Evolutionary conservation across 257 asterid genomes (phyloP), one percentile per base, ranked within the genome.

Genomic region (Solanum acaule): DNA sequence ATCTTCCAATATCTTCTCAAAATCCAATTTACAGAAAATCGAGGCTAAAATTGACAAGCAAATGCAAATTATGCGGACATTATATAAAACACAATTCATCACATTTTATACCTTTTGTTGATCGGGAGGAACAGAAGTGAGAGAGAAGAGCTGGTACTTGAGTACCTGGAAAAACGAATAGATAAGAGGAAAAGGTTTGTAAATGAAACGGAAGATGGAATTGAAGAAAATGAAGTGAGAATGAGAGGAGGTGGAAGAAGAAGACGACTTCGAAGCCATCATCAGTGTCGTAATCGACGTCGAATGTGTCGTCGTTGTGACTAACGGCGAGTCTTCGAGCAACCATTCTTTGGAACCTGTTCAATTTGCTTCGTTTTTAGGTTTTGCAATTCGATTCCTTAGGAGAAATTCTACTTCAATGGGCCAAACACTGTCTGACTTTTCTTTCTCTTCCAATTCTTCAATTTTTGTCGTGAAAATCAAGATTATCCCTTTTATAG

Each of bases 101-200:
- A 16, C 25, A 79, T 8, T 6, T 52, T 7, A 18, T 70, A 95
- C 98, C 98, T 95, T 95, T 88, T 96, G 99, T 59, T 94, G 95
- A 89, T 95, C 98, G 23, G 99, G 99, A 89, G 97, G 98, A 72
- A 96, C 87, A 27, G 95, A 95, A 63, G 99, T 95, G 86, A 96
- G 94, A 68, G 98, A 96, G 94, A 95, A 96, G 34, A 96, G 94
- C 95, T 96, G 98, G 92, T 93, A 94, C 77, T 96, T 90, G 90
- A 96, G 92, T 63, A 95, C 98, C 98, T 95, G 95, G 46, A 92
- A 90, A 71, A 87, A 88, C 83, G 86, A 72, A 18, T 40, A 44
- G 84, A 85, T 56, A 56, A 86, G 65, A 89, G 15, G 20, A 14
- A 88, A 89, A 34, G 65, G 83, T 82, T 42, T 89, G 90, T 86